Conservation (phyloP, 345 rosid genomes). For the Mangifera indica region DNA sequence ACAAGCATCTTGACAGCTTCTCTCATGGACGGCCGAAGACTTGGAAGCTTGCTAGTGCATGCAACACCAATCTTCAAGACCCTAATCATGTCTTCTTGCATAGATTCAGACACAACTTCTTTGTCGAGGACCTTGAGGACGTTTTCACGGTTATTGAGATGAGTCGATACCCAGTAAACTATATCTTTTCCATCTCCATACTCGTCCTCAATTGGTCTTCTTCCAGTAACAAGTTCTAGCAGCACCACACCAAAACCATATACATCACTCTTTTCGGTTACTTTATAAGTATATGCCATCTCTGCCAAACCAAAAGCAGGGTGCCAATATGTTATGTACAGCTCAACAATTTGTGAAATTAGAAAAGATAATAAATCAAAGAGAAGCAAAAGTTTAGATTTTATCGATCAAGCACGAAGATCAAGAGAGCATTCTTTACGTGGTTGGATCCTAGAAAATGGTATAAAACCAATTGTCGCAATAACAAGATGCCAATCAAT, state of each 20-base stretch:
- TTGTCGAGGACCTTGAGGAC: slow-evolving; percentile 54
- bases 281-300: slow-evolving; percentile 72
- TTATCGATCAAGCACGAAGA: too few relatives aligned
- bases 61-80: slow-evolving; percentile 64
- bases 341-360: not conserved
- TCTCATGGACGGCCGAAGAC: slow-evolving; percentile 75
- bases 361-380: not conserved
- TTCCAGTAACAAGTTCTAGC: slow-evolving; percentile 60
- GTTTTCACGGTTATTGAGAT: slow-evolving; percentile 47
- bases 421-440: not conserved
- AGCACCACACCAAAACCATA: slow-evolving; percentile 89
- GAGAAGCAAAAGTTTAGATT: not conserved
- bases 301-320: slow-evolving; percentile 40
- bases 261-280: slow-evolving; percentile 75
- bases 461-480: not conserved
- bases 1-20: slow-evolving; percentile 75
- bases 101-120: slow-evolving; percentile 34
- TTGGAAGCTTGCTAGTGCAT: slow-evolving; percentile 87
- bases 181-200: slow-evolving; percentile 82
- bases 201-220: slow-evolving; percentile 59
- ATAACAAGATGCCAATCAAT: not conserved
- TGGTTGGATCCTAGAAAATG: not conserved
- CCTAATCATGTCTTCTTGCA: slow-evolving; percentile 60
- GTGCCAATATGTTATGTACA: not conserved
- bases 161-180: slow-evolving; percentile 63